Base-by-base conservation (phyloP, 768 basidiomycete genomes). In the Auriculariales sp. region DNA sequence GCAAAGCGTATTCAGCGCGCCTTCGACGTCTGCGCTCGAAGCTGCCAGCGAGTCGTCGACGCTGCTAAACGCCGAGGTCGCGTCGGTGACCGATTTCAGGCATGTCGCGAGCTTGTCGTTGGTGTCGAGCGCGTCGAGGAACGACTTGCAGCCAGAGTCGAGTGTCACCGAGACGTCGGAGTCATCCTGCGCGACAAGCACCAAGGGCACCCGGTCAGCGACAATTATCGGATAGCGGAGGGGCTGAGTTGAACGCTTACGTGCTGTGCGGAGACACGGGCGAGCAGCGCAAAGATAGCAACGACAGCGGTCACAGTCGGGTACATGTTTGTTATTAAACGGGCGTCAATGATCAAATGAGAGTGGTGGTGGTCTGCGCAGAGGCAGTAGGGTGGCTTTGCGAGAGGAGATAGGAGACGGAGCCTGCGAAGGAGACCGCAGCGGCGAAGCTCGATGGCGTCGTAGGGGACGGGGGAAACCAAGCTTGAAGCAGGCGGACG, bases 91-190 rank as follows among this genome's bases (percentile, higher is more conserved):
- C 10, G 79, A 61, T 0, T 58, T 57, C 19, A 85, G 75, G 73
- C 91, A 95, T 10, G 71, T 56, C 1, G 66, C 52, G 50, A 97
- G 64, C 44, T 52, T 58, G 2, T 68, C 17, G 66, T 94, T 74
- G 35, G 55, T 61, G 69, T 97, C 79, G 50, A 98, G 71, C 10
- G 58, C 53, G 3, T 52, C 64, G 55, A 92, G 71, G 71, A 78
- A 94, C 3, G 59, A 52, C 17, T 61, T 50, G 71, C 87, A 90
- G 17, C 55, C 32, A 1, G 54, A 1, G 59, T 73, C 77, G 58
- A 90, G 12, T 12, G 12, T 19, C 4, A 9, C 19, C 4, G 39
- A 25, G 22, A 44, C 19, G 12, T 44, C 22, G 35, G 22, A 36
- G 7, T 6, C 22, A 22, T 22, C 35, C 35, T 36, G 35, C 35